Percentiles rank a stretch among this genome's conserved stretches.
Conservation (phyloP, 1,284 basidiomycete species). For the Vanrija sp. region DNA sequence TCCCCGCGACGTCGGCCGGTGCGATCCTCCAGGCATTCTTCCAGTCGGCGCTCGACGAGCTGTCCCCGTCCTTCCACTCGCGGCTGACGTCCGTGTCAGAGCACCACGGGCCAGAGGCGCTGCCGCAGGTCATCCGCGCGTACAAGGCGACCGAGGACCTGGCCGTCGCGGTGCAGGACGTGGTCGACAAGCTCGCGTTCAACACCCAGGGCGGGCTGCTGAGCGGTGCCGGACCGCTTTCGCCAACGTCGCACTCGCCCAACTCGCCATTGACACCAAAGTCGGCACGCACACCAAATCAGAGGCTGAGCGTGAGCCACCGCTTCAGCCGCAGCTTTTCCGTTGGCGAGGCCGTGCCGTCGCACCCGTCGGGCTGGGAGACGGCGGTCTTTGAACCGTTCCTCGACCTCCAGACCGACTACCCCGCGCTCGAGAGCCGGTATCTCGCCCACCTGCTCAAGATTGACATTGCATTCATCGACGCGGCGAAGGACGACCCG, state of each 20-base stretch:
- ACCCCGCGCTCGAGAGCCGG: constrained; percentile 67
- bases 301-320: constrained; percentile 25
- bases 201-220: constrained; percentile 30
- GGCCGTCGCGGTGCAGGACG: constrained; percentile 62
- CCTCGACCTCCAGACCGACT: constrained; percentile 79
- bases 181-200: constrained; percentile 62
- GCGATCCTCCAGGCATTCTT: constrained; percentile 72
- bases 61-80: constrained; percentile 74
- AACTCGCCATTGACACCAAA: neutral
- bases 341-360: constrained; percentile 7
- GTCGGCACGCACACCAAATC: constrained; percentile 2
- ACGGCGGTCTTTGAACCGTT: constrained; percentile 86
- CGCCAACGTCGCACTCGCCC: constrained; percentile 4
- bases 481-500: constrained; percentile 52
- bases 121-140: constrained; percentile 65
- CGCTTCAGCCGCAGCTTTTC: constrained; percentile 30
- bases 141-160: constrained; percentile 77
- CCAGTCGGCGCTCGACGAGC: constrained; percentile 66
- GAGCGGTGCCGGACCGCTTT: constrained; percentile 14
- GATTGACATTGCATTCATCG: constrained; percentile 50
- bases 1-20: constrained; percentile 58
- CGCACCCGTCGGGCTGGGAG: constrained; percentile 60
- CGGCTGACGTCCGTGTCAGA: constrained; percentile 65
- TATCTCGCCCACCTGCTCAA: constrained; percentile 60
- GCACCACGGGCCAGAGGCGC: constrained; percentile 59